These are phyloP conservation scores for Leccinum broughii DNA, from an alignment of 768 basidiomycete genomes.

Conservation along the genomic window DNA sequence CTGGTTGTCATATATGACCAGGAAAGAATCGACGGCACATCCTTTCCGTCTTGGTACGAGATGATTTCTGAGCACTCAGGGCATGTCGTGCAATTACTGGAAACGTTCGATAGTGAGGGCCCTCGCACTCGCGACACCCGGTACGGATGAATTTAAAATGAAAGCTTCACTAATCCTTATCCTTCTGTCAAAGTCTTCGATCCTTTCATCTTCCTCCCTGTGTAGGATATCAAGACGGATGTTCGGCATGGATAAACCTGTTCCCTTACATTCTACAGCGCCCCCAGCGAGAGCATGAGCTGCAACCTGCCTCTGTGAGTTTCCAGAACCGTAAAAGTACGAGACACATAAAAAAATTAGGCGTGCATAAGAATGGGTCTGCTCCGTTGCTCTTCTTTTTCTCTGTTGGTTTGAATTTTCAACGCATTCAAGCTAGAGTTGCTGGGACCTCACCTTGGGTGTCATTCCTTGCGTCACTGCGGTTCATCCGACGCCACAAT, in stretches of 20 bases:
- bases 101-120: background rate
- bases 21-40: constrained; percentile 57
- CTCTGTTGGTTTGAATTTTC: too few species aligned
- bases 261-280: constrained; percentile 22
- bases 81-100: constrained; percentile 19
- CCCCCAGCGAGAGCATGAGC: constrained; percentile 25
- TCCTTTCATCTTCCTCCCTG: constrained; percentile 34
- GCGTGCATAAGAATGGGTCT: too few species aligned
- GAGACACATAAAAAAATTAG: background rate
- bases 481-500: too few species aligned
- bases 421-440: too few species aligned
- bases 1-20: constrained; percentile 62
- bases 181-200: constrained; percentile 29
- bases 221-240: constrained; percentile 34
- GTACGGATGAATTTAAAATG: background rate
- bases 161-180: constrained; percentile 13
- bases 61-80: background rate
- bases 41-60: constrained; percentile 43
- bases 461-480: too few species aligned
- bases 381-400: too few species aligned
- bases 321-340: constrained; percentile 16
- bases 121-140: too few species aligned
- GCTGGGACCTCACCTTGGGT: too few species aligned
- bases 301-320: constrained; percentile 36
- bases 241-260: constrained; percentile 21